Evolutionary conservation across 371 early-diverging fungal species (phyloP), one percentile per base, ranked within the genome.

Genomic region (Mortierella sp.): DNA sequence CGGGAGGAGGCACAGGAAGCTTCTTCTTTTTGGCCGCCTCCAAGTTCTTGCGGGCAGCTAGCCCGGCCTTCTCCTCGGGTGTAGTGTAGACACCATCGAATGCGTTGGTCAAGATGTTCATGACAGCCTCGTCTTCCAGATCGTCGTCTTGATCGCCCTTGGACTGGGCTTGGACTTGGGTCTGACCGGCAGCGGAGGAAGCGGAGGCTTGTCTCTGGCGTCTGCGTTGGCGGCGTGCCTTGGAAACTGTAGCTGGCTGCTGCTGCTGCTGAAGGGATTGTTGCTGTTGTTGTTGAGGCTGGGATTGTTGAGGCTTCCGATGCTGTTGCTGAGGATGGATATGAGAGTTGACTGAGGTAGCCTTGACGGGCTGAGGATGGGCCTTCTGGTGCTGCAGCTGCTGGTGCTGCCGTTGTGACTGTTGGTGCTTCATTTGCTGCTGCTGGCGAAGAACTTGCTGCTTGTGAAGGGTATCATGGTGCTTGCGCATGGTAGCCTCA

Each of bases 201-300:
- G 27, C 29, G 73, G 46, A 11, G 14, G 46, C 74, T 71, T n/a
- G 74, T 14, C 70, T 21, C 29, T 43, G 55, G 35, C 60, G 74
- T 44, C 60, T 76, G 43, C 77, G 77, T 12, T 77, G 76, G 46
- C 83, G 80, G 8, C 80, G 70, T 49, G 38, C 65, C 35, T 44
- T 71, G 63, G 14, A 74, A 21, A 55, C 54, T 0, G 49, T 24
- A 35, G 63, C 75, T 56, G 58, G 44, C 71, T 70, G 79, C 41
- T 79, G 60, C 8, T 60, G 72, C 29, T 49, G 35, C 32, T 32
- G 32, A 32, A 2, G 32, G 32, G 2, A 32, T 32, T 72, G 74
- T 32, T 79, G 60, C 8, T 60, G 72, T 18, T 49, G 27, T n/a
- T 35, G 65, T n/a, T 75, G 29, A 72, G 78, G 35, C n/a, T 68